Base-by-base conservation (phyloP, 495 filamentous ascomycete genomes). In the Penicillium coffeae region DNA sequence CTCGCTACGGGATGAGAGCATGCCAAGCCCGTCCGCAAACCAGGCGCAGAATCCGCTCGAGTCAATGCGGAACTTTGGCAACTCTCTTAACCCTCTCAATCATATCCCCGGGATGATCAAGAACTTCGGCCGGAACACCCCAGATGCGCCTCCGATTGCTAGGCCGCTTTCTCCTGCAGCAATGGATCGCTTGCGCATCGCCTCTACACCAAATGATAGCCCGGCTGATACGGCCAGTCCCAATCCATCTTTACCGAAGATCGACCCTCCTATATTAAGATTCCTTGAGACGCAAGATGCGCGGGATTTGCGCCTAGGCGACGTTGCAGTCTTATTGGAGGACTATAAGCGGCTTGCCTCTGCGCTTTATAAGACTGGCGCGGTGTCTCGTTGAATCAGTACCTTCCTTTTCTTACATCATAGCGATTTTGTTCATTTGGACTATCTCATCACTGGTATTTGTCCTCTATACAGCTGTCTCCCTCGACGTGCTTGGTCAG, bases 261-360 rank as follows among this genome's bases (percentile, higher is more conserved):
- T 87, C 9, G 76, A 80, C 10, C 88, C 87, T 19, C 89, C 90
- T 0, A 83, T 86, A 50, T 78, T 84, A 63, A 79, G 86, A 41
- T 96, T 96, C 67, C 76, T 96, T 64, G 88, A 92, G 42, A 66
- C 85, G 30, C 76, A 87, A 58, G 83, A 87, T 65, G 85, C 84
- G 7, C 78, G 79, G 6, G 91, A 97, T 45, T 67, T 99, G 37
- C 85, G 76, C 45, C 65, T 97, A 38, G 83, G 84, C 15, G 93
- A 99, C 58, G 84, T 96, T 34, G 69, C 87, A 33, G 83, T 88
- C 47, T 60, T 99, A 50, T 68, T 99, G 43, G 81, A 80, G 55
- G 93, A 96, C 66, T 99, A 97, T 64, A 84, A 90, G 52, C 73
- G 91, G 40, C 69, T 99, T 10, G 89, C 88, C 3, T 53, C 64